A percentile compares a stretch with the other conserved stretches of the same genome.
Evolutionary conservation across 2,329 filamentous ascomycete species (phyloP).

Genomic region (Neoscytalidium dimidiatum): DNA sequence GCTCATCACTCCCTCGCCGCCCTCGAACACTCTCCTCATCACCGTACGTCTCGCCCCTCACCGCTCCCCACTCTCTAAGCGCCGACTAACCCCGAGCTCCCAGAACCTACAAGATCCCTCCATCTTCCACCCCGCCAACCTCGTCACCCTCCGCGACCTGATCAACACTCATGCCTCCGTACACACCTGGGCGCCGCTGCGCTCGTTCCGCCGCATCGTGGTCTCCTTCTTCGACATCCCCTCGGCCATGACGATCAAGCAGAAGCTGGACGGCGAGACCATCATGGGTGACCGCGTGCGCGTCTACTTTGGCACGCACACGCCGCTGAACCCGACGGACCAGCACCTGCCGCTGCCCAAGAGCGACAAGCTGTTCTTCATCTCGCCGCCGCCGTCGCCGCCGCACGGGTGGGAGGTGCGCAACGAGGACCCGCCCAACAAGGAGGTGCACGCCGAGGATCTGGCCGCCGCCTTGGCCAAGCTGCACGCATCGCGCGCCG

Average conservation of each 20-base stretch:
- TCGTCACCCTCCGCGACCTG: constrained; percentile 71
- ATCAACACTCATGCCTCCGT: constrained; percentile 70
- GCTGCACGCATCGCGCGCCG: constrained; percentile 47
- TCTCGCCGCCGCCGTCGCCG: constrained; percentile 63
- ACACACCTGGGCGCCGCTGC: constrained; percentile 77
- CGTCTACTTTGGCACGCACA: constrained; percentile 42
- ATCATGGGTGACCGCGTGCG: constrained; percentile 63
- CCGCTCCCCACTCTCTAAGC: neutral
- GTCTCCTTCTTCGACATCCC: constrained; percentile 73
- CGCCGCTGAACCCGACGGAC: constrained; percentile 40
- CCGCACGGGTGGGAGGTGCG: constrained; percentile 67
- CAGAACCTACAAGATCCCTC: constrained; percentile 70
- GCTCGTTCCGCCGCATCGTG: constrained; percentile 80
- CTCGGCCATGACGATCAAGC: constrained; percentile 69
- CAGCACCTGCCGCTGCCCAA: constrained; percentile 51
- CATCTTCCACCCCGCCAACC: constrained; percentile 73
- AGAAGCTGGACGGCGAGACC: constrained; percentile 72
- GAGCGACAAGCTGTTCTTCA: constrained; percentile 65
- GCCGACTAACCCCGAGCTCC: constrained; percentile 21
- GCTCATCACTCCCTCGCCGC: constrained; percentile 68
- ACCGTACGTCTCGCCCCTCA: constrained; percentile 49
- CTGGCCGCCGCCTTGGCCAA: constrained; percentile 58
- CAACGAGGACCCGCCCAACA: constrained; percentile 66
- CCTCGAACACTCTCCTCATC: constrained; percentile 81
- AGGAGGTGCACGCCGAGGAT: constrained; percentile 64